Percentiles rank a stretch among this genome's conserved stretches.
These are phyloP conservation scores for Penicillium fimorum DNA, from an alignment of 495 filamentous ascomycete species.

Conservation along the genomic window DNA sequence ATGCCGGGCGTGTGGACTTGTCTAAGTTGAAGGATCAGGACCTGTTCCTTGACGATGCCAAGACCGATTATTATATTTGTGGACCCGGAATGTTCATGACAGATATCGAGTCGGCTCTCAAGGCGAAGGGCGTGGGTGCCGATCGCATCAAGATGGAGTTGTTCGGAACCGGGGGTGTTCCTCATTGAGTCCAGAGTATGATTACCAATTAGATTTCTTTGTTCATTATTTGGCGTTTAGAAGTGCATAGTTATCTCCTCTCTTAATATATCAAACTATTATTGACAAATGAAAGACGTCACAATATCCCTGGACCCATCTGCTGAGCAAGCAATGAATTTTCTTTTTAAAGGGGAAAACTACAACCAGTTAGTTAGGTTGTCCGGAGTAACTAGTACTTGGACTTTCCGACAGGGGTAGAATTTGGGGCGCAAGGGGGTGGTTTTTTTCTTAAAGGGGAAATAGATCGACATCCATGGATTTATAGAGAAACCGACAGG, in stretches of 20 bases:
- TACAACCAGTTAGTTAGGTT: not conserved
- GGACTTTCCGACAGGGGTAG: not conserved
- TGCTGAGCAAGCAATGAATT: not conserved
- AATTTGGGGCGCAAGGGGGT: not conserved
- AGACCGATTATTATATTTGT: slow-evolving; percentile 66
- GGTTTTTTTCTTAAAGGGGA: not conserved
- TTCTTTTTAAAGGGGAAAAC: not conserved
- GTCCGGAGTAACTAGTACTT: too few species aligned
- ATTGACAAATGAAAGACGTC: slow-evolving; percentile 7
- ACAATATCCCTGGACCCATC: not conserved
- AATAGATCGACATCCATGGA: not conserved
- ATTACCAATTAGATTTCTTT: not conserved
- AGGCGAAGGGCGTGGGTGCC: slow-evolving; percentile 48
- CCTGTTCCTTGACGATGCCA: slow-evolving; percentile 52
- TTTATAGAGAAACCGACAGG: not conserved
- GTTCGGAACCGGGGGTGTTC: slow-evolving; percentile 61
- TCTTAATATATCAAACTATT: slow-evolving; percentile 3
- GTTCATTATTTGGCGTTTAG: slow-evolving; percentile 3
- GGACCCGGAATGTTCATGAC: slow-evolving; percentile 68
- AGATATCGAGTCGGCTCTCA: slow-evolving; percentile 48
- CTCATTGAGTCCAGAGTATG: not conserved
- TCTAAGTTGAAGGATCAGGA: slow-evolving; percentile 49
- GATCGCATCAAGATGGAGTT: slow-evolving; percentile 63
- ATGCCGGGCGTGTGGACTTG: slow-evolving; percentile 55
- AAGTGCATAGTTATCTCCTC: slow-evolving; percentile 16